Conservation (phyloP, 306 rosid species). For the Vigna radiata region DNA sequence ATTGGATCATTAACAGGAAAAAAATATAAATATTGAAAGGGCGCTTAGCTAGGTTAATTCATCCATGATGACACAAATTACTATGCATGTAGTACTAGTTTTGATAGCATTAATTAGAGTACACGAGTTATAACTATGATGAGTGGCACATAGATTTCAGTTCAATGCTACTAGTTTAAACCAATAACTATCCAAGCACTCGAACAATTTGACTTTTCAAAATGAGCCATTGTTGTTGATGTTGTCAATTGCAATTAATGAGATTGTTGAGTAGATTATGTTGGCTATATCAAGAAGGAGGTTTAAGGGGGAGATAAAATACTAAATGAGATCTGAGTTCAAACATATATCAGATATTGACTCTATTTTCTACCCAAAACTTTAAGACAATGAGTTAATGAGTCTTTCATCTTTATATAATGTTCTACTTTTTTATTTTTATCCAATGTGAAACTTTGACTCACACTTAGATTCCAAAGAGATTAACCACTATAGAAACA, state of each 20-base stretch:
- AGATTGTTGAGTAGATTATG: background rate
- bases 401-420: too few relatives aligned
- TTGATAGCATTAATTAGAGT: background rate
- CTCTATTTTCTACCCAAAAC: too few relatives aligned
- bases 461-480: too few relatives aligned
- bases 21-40: background rate
- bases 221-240: conserved; percentile 20
- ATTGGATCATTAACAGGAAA: background rate
- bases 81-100: background rate
- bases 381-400: too few relatives aligned
- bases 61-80: background rate
- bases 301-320: too few relatives aligned
- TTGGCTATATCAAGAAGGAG: too few relatives aligned
- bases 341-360: too few relatives aligned
- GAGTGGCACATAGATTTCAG: background rate
- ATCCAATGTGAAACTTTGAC: too few relatives aligned
- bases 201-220: conserved; percentile 35
- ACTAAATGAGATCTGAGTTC: too few relatives aligned
- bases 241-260: conserved; percentile 2
- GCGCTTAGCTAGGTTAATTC: background rate
- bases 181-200: background rate
- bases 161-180: background rate
- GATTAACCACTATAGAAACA: too few relatives aligned
- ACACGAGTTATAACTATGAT: background rate
- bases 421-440: too few relatives aligned